A percentile compares a stretch with the other conserved stretches of the same genome.
Evolutionary conservation across 2,329 filamentous ascomycete genomes (phyloP).

Genomic region (Zymoseptoria tritici): DNA sequence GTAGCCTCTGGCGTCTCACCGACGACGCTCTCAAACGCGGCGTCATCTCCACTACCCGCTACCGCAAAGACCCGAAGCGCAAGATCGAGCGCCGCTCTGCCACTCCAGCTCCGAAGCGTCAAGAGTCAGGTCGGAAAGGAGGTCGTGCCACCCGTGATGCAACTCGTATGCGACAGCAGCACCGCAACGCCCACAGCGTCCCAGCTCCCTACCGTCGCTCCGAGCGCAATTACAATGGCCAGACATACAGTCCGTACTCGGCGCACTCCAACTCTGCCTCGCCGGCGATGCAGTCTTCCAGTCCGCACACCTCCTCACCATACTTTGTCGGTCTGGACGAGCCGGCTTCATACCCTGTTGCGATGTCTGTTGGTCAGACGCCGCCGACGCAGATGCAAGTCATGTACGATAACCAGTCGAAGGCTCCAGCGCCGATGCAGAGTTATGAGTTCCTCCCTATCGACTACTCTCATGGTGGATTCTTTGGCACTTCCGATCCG

Average conservation of each 20-base stretch:
- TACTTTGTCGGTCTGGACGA: conserved; percentile 17
- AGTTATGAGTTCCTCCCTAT: conserved; percentile 11
- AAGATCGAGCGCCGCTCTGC: conserved; percentile 24
- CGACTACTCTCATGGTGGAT: conserved; percentile 5
- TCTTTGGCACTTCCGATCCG: conserved; percentile 16
- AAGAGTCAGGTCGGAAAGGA: conserved; percentile 40
- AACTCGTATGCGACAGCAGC: conserved; percentile 18
- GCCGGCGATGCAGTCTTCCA: background rate
- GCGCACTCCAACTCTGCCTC: conserved; percentile 3
- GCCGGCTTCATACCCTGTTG: conserved; percentile 1
- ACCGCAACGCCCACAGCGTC: conserved; percentile 6
- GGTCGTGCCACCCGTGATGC: conserved; percentile 35
- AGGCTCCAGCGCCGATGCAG: conserved; percentile 2
- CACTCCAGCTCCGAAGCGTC: conserved; percentile 33
- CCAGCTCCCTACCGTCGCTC: conserved; percentile 4
- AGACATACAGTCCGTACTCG: conserved; percentile 10
- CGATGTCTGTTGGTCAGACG: conserved; percentile 11
- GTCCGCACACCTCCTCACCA: conserved; percentile 11
- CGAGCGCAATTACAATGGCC: conserved; percentile 2
- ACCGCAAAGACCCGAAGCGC: conserved; percentile 42
- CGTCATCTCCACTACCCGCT: conserved; percentile 74
- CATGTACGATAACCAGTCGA: conserved; percentile 3
- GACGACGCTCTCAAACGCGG: conserved; percentile 61
- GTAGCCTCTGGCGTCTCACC: conserved; percentile 69
- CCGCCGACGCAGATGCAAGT: conserved; percentile 7